A percentile compares a stretch with the other conserved stretches of the same genome.
Conservation (phyloP, 441 rosid species). For the Gossypium davidsonii region DNA sequence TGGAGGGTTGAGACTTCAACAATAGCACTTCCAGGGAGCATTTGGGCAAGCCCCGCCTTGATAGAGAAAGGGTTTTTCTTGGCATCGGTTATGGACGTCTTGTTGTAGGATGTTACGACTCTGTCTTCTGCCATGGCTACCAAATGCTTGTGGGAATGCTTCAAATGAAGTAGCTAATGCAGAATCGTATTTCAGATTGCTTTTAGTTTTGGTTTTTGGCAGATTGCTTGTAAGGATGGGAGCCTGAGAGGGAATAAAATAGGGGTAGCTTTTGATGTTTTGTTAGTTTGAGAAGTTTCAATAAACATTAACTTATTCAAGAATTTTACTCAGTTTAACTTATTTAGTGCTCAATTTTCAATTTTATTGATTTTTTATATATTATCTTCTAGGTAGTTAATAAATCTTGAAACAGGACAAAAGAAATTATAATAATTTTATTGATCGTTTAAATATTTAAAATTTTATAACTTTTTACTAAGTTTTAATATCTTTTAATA, state of each 20-base stretch:
- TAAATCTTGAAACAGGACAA: no score
- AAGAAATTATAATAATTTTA: no score
- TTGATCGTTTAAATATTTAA: no score
- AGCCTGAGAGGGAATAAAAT: background rate
- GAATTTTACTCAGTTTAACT: no score
- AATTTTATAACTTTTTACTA: no score
- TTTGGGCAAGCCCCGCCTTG: slow-evolving; percentile 62
- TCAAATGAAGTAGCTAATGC: background rate
- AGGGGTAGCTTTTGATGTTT: background rate
- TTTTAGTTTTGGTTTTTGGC: background rate
- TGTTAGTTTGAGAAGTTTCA: slow-evolving; percentile 33
- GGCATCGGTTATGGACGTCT: slow-evolving; percentile 50
- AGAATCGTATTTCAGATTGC: background rate
- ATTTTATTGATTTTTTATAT: no score
- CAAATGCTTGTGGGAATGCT: slow-evolving; percentile 18
- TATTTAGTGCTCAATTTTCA: no score
- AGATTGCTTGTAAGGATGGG: background rate
- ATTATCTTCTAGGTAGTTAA: no score
- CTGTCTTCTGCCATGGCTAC: slow-evolving; percentile 58
- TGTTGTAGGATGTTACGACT: slow-evolving; percentile 61
- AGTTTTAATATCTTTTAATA: no score
- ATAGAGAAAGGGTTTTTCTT: slow-evolving; percentile 65
- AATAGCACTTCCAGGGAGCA: slow-evolving; percentile 69
- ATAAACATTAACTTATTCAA: background rate
- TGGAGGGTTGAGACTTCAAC: slow-evolving; percentile 37